Conservation (phyloP, 2,329 filamentous ascomycete genomes). For the Aspergillus hortae region DNA sequence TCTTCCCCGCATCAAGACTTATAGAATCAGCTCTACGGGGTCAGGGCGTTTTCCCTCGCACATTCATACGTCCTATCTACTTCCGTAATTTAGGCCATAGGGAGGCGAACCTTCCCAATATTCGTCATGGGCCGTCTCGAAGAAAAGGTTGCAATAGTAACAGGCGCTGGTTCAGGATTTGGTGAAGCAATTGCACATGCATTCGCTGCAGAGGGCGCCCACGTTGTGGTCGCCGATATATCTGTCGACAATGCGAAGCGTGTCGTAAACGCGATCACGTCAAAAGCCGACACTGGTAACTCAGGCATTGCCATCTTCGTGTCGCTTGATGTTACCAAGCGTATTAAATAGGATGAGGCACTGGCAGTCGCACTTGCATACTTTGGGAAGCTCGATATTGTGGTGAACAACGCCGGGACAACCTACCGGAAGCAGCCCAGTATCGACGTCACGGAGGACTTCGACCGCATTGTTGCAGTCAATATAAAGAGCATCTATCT, state of each 20-base stretch:
- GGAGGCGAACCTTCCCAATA: neutral
- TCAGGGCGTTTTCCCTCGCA: too few relatives aligned
- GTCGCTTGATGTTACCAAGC: slow-evolving; percentile 20
- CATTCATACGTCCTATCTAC: too few relatives aligned
- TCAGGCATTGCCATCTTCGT: neutral
- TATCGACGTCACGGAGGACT: slow-evolving; percentile 3
- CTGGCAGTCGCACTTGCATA: slow-evolving; percentile 14
- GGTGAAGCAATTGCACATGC: slow-evolving; percentile 27
- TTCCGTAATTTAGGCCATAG: neutral
- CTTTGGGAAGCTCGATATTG: slow-evolving; percentile 4
- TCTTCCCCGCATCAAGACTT: neutral
- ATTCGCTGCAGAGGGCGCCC: slow-evolving; percentile 26
- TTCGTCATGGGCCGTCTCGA: neutral
- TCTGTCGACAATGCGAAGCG: neutral
- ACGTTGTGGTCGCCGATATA: slow-evolving; percentile 26
- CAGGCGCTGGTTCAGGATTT: slow-evolving; percentile 20
- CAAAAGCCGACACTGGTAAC: slow-evolving; percentile 3
- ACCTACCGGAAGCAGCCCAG: neutral
- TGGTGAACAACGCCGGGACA: slow-evolving; percentile 4
- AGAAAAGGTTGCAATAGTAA: slow-evolving; percentile 6
- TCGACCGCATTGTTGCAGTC: neutral
- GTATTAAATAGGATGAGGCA: slow-evolving; percentile 22
- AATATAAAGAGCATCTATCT: slow-evolving; percentile 4
- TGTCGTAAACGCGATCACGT: neutral
- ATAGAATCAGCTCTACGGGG: too few relatives aligned